A percentile compares a stretch with the other conserved stretches of the same genome.
phyloP scores from a whole-genome alignment of 345 rosid species.

The Linum trigynum region DNA sequence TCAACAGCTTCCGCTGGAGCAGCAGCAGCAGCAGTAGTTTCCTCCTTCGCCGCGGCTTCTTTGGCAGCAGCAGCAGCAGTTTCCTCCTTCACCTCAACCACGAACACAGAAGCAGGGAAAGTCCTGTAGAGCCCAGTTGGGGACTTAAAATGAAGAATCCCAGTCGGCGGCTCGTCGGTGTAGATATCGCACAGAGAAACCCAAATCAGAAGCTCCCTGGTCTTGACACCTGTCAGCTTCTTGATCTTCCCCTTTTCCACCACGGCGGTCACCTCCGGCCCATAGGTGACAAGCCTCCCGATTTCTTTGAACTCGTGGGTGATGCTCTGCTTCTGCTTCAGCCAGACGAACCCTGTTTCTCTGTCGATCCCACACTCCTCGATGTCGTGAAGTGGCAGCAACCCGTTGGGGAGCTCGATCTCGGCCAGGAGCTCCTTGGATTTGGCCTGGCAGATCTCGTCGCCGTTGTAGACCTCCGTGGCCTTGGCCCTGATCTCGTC shows the following conservation, averaged over 20 bases:
- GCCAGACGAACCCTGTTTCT: constrained; percentile 51
- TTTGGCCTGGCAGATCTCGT: constrained; percentile 43
- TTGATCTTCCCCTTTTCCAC: constrained; percentile 45
- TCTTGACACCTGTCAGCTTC: constrained; percentile 37
- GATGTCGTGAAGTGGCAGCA: constrained; percentile 46
- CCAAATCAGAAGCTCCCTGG: constrained; percentile 55
- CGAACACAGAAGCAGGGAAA: constrained; percentile 50
- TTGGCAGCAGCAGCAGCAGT: too few species aligned
- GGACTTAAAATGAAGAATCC: constrained; percentile 38
- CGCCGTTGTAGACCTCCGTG: constrained; percentile 35
- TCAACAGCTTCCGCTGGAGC: too few species aligned
- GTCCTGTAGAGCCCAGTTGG: constrained; percentile 40
- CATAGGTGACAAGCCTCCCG: constrained; percentile 38
- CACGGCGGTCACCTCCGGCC: constrained; percentile 39
- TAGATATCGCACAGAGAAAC: constrained; percentile 42
- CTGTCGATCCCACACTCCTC: constrained; percentile 44
- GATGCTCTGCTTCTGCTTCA: constrained; percentile 36
- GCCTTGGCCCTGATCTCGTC: constrained; percentile 62
- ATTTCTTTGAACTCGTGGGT: constrained; percentile 35
- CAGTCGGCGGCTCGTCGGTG: constrained; percentile 20
- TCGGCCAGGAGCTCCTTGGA: constrained; percentile 34
- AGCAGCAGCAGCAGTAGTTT: too few species aligned
- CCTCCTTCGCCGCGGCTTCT: too few species aligned
- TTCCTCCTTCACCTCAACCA: constrained; percentile 16
- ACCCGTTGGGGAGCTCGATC: constrained; percentile 42